Base-by-base conservation (phyloP, 2,329 filamentous ascomycete species). In the Trichoderma sp. region DNA sequence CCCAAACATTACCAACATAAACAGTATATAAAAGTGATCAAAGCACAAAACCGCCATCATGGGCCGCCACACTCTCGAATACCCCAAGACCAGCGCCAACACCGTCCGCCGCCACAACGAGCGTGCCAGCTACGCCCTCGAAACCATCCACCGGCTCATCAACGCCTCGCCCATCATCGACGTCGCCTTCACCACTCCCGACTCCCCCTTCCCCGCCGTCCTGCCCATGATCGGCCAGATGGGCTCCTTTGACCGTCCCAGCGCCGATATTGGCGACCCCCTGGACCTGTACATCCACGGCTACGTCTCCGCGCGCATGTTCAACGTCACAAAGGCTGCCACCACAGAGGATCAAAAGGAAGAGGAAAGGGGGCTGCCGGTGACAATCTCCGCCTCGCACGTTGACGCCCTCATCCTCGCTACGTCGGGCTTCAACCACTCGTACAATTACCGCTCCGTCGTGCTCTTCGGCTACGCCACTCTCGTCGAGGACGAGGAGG, bases 181-280 rank as follows among this genome's bases (percentile, higher is more conserved):
- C 80, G 89, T 96, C 74, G 93, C 92, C 71, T 96, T 96, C 84
- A 87, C 85, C 61, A 80, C 84, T 5, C 82, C 85, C 0, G 80
- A 83, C 55, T 87, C 89, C 65, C 89, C 91, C 1, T 96, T 94
- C 76, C 92, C 93, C 4, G 87, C 88, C 63, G 89, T 90, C 66
- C 84, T 97, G 2, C 93, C 93, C 70, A 95, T 96, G 92, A 92
- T 96, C 74, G 92, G 92, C 63, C 89, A 92, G 4, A 91, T 96
- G 85, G 91, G 89, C 14, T 91, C 89, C 28, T 96, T 90, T 76
- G 83, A 83, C 10, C 81, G 82, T 0, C 90, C 90, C 5, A 89
- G 86, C 66, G 84, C 87, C 18, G 83, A 84, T 64, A 78, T 86
- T 21, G 83, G 86, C 61, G 89, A 93, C 72, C 88, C 90, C 0